These are phyloP conservation scores for Ceratobasidium sp. DNA, from an alignment of 1,284 basidiomycete genomes.

Conservation along the genomic window DNA sequence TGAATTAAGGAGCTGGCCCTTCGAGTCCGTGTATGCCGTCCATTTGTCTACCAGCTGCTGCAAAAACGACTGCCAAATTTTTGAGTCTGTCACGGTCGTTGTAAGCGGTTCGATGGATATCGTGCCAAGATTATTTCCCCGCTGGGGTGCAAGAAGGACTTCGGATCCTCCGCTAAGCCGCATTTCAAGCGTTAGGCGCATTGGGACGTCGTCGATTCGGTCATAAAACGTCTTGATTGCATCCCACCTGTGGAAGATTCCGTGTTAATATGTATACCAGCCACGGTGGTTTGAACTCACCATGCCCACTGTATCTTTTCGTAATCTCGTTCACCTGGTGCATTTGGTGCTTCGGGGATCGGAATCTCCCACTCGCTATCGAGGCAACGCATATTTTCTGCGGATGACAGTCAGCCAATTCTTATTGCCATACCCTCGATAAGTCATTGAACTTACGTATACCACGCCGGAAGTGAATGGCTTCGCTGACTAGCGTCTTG, in stretches of 20 bases:
- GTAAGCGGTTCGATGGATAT: constrained; percentile 44
- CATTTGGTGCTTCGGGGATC: constrained; percentile 19
- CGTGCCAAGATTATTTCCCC: constrained; percentile 41
- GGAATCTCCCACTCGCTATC: constrained; percentile 45
- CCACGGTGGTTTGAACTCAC: constrained; percentile 17
- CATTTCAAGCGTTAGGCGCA: constrained; percentile 45
- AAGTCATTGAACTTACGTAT: constrained; percentile 41
- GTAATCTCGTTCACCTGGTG: constrained; percentile 40
- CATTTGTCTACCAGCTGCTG: constrained; percentile 43
- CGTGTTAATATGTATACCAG: background rate
- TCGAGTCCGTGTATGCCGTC: constrained; percentile 38
- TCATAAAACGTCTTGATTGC: constrained; percentile 41
- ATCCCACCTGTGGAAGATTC: constrained; percentile 40
- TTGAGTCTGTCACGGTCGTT: constrained; percentile 28
- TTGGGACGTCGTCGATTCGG: constrained; percentile 29
- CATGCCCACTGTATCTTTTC: constrained; percentile 42
- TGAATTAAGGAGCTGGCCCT: constrained; percentile 38
- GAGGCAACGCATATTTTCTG: constrained; percentile 43
- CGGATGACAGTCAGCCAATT: background rate
- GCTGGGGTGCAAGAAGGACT: constrained; percentile 41
- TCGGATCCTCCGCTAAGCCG: constrained; percentile 42
- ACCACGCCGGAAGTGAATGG: constrained; percentile 45
- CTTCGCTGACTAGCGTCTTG: constrained; percentile 42
- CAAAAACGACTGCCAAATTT: constrained; percentile 41
- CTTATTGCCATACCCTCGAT: too few species aligned